These are phyloP conservation scores for Tricladium varicosporioides DNA, from an alignment of 2,329 filamentous ascomycete genomes.

Conservation along the genomic window DNA sequence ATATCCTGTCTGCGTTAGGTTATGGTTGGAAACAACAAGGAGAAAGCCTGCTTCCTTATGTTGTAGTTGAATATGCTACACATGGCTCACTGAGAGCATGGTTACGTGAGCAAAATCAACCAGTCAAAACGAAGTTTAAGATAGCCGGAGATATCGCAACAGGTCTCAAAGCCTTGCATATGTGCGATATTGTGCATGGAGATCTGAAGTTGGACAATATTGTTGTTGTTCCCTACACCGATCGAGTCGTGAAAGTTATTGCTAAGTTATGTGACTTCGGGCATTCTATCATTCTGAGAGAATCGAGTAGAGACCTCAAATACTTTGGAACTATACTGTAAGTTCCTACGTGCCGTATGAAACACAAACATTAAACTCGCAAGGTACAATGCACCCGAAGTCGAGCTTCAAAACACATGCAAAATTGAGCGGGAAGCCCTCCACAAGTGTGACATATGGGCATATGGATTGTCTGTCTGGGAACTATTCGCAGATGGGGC, in stretches of 20 bases:
- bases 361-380: neutral
- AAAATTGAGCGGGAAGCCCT: neutral
- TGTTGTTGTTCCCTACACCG: neutral
- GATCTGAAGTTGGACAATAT: slow-evolving; percentile 1
- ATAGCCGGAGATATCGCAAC: neutral
- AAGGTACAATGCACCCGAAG: neutral
- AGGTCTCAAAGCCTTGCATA: neutral
- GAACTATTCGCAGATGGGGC: neutral
- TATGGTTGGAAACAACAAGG: neutral
- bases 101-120: neutral
- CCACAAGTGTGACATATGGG: neutral
- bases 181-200: slow-evolving; percentile 1
- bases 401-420: neutral
- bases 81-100: neutral
- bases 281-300: neutral
- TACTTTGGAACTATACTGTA: neutral
- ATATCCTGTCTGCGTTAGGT: neutral
- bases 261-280: neutral
- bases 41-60: neutral
- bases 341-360: neutral
- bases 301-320: neutral
- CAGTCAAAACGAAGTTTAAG: neutral
- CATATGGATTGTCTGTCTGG: neutral
- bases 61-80: slow-evolving; percentile 1
- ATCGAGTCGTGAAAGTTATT: neutral